These are phyloP conservation scores for Amaranthus hypochondriacus DNA, from an alignment of 148 eudicot species.

Conservation along the genomic window DNA sequence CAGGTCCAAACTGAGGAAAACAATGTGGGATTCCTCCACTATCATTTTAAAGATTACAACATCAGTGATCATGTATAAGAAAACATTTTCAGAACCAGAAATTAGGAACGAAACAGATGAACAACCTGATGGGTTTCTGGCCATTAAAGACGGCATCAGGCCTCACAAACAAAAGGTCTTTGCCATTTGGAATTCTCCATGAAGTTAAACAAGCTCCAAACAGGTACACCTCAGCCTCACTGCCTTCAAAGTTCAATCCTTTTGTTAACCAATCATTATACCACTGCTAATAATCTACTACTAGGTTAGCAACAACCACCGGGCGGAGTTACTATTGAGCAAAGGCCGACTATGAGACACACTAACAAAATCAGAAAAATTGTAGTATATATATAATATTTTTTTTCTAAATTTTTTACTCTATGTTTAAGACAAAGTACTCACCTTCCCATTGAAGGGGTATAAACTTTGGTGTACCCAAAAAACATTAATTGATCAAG, in stretches of 20 bases:
- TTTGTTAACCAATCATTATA: slow-evolving; percentile 4
- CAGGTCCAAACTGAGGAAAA: slow-evolving; percentile 98
- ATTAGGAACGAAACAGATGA: background rate
- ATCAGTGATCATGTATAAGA: slow-evolving; percentile 5
- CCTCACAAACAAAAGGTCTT: slow-evolving; percentile 86
- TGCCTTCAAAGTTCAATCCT: slow-evolving; percentile 30
- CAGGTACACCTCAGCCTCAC: slow-evolving; percentile 92
- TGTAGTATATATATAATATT: no score
- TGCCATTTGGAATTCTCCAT: slow-evolving; percentile 75
- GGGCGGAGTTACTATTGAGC: no score
- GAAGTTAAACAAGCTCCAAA: slow-evolving; percentile 95
- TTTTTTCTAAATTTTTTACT: no score
- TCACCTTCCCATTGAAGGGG: no score
- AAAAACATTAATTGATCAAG: no score
- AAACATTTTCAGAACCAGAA: background rate
- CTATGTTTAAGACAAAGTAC: no score
- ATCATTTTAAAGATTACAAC: slow-evolving; percentile 21
- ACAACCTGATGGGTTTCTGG: slow-evolving; percentile 97
- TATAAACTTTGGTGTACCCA: no score
- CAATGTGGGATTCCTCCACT: slow-evolving; percentile 99
- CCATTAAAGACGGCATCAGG: slow-evolving; percentile 98
- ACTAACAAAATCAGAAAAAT: no score
- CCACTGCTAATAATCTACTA: background rate
- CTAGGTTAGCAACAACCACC: background rate
- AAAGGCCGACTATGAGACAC: no score